phyloP scores from a whole-genome alignment of 169 alveolate genomes.

The Perkinsus chesapeaki region DNA sequence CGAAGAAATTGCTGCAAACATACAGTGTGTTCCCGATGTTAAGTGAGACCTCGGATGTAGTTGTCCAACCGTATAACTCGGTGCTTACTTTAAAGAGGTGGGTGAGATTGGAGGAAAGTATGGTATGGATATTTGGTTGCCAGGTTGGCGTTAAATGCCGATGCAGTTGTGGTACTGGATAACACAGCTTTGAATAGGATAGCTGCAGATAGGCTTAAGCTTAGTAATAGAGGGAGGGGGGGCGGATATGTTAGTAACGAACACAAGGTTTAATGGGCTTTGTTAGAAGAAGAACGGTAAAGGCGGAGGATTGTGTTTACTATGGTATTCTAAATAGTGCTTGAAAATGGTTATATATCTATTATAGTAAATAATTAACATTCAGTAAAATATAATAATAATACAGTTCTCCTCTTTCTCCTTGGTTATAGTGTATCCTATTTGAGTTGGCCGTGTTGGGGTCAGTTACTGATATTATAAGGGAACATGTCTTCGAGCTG shows the following conservation, averaged over 20 bases:
- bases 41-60: slow-evolving; percentile 92
- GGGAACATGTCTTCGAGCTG: too few relatives aligned
- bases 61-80: slow-evolving; percentile 97
- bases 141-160: slow-evolving; percentile 62
- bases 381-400: too few relatives aligned
- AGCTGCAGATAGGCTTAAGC: slow-evolving; percentile 77
- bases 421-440: too few relatives aligned
- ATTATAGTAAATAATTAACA: too few relatives aligned
- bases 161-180: slow-evolving; percentile 95
- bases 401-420: too few relatives aligned
- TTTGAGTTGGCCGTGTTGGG: too few relatives aligned
- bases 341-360: too few relatives aligned
- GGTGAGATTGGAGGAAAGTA: background rate
- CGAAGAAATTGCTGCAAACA: slow-evolving; percentile 75
- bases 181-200: slow-evolving; percentile 94
- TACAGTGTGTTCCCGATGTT: slow-evolving; percentile 77
- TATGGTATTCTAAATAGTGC: too few relatives aligned
- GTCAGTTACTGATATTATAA: too few relatives aligned
- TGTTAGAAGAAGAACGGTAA: background rate
- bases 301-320: too few relatives aligned
- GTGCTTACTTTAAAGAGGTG: slow-evolving; percentile 75
- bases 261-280: background rate
- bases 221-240: too few relatives aligned
- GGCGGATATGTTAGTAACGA: background rate
- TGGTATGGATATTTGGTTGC: background rate